A percentile compares a stretch with the other conserved stretches of the same genome.
phyloP scores from a whole-genome alignment of 768 basidiomycete genomes.

The Galerina marginata region DNA sequence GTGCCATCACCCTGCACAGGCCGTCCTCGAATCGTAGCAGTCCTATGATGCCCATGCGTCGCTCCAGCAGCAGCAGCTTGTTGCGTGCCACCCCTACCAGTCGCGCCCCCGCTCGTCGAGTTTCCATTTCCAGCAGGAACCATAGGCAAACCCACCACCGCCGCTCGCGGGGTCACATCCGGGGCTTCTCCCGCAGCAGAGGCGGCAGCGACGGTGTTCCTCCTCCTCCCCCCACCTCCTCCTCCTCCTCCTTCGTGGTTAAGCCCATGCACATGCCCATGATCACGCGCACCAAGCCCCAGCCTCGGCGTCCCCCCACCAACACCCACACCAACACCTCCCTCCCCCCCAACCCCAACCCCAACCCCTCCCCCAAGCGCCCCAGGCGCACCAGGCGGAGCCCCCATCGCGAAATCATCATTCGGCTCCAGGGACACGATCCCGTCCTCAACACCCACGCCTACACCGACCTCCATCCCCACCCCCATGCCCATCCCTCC shows the following conservation, averaged over 20 bases:
- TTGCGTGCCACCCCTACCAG: neutral
- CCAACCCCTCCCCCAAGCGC: constrained; percentile 56
- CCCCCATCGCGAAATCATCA: constrained; percentile 89
- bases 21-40: constrained; percentile 31
- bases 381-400: constrained; percentile 88
- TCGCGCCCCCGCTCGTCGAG: constrained; percentile 4
- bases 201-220: constrained; percentile 16
- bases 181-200: constrained; percentile 40
- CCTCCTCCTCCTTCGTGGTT: neutral
- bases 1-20: neutral
- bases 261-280: neutral
- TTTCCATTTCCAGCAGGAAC: constrained; percentile 14
- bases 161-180: constrained; percentile 70
- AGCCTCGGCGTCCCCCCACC: neutral
- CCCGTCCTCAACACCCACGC: constrained; percentile 72
- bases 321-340: neutral
- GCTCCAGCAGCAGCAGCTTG: constrained; percentile 1
- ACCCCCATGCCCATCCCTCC: constrained; percentile 18
- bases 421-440: constrained; percentile 81
- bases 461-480: constrained; percentile 37
- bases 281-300: no score
- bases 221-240: constrained; percentile 27
- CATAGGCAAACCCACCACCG: constrained; percentile 58
- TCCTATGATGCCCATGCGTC: constrained; percentile 31
- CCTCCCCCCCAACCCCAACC: constrained; percentile 12